Base-by-base conservation (phyloP, 257 asterid species). In the Nicotiana noctiflora region DNA sequence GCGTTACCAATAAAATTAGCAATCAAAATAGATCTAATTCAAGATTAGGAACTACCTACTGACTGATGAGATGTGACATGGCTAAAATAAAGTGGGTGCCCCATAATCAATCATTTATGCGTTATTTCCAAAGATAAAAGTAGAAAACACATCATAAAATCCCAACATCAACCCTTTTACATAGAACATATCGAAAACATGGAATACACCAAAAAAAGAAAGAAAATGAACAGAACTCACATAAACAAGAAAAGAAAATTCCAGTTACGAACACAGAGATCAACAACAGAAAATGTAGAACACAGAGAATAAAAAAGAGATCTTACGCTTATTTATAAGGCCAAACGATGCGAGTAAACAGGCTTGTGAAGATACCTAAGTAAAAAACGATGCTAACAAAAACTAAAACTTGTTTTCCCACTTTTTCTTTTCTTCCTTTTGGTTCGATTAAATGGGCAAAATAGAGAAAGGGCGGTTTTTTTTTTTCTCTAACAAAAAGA, bases 331-430 rank as follows among this genome's bases (percentile, higher is more conserved):
- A 83, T 80, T 55, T 81, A 75, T 75, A 79, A 60, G 62, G 46
- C 79, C 34, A 64, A 32, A 44, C 55, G 65, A 23, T 75, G 78
- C 13, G 23, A 51, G n/a, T n/a, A n/a, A 13, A 75, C 25, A 29
- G 31, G 62, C 25, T 74, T 49, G 70, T 79, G 89, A 80, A 31
- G 83, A 82, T 82, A 84, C 86, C 86, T 77, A 86, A 67, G 81
- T 76, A 74, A 49, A 3, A 49, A 46, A 27, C 52, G 57, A 53
- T 68, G 75, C 61, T 70, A 52, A 57, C 77, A 81, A 76, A 81
- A 55, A 56, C 17, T 15, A 12, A 18, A 77, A 7, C 79, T 53
- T 17, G 66, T 19, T 8, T 46, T 29, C 81, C 49, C 52, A 55
- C 9, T 17, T 23, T 17, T 29, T 15, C 60, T 79, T 53, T 23